Evolutionary conservation across 1,139 yeast species (phyloP).

Genomic region (Suhomyces ambrosiae): DNA sequence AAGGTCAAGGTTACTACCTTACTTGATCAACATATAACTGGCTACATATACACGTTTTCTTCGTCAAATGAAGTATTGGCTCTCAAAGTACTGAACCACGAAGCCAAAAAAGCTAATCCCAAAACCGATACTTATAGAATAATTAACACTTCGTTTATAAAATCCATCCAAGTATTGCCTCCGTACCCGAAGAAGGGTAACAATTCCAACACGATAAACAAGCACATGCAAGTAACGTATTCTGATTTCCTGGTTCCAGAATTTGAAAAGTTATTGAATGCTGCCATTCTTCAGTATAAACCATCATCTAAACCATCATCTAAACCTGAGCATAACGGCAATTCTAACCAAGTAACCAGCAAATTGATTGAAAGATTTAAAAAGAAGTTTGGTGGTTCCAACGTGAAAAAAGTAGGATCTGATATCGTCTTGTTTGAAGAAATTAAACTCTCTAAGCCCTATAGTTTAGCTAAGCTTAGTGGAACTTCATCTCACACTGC

Average conservation of each 20-base stretch:
- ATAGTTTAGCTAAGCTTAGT: slow-evolving; percentile 29
- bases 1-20: slow-evolving; percentile 65
- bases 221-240: slow-evolving; percentile 12
- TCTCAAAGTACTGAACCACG: slow-evolving; percentile 24
- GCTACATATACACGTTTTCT: slow-evolving; percentile 63
- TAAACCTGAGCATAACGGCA: slow-evolving; percentile 3
- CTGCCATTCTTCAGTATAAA: slow-evolving; percentile 17
- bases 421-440: slow-evolving; percentile 30
- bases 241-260: slow-evolving; percentile 20
- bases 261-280: slow-evolving; percentile 20
- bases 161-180: slow-evolving; percentile 47
- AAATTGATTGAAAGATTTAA: slow-evolving; percentile 25
- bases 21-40: slow-evolving; percentile 58
- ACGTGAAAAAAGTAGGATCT: slow-evolving; percentile 28
- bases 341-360: slow-evolving; percentile 16
- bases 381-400: slow-evolving; percentile 25
- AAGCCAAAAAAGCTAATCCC: slow-evolving; percentile 20
- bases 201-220: slow-evolving; percentile 10
- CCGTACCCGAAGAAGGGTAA: slow-evolving; percentile 26
- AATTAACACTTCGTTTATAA: slow-evolving; percentile 61
- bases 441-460: slow-evolving; percentile 31
- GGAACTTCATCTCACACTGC: slow-evolving; percentile 42
- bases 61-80: slow-evolving; percentile 28
- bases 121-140: slow-evolving; percentile 45
- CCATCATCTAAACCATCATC: slow-evolving; percentile 12